Evolutionary conservation across 805 yeast genomes (phyloP).

Genomic region (Priceomyces melissophilus): DNA sequence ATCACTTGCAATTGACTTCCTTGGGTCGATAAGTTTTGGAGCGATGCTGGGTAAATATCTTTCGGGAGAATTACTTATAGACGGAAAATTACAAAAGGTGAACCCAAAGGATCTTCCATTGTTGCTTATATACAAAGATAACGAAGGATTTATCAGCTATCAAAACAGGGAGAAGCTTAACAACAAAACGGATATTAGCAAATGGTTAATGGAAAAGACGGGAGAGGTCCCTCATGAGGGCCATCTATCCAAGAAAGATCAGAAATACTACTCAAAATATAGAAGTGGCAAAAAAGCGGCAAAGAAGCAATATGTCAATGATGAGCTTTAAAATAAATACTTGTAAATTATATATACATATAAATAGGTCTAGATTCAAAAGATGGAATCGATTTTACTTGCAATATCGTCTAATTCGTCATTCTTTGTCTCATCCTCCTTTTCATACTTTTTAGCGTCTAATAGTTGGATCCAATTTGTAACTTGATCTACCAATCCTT

Average conservation of each 20-base stretch:
- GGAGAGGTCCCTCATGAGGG: slow-evolving; percentile 35
- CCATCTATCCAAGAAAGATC: slow-evolving; percentile 31
- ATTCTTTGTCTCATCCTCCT: slow-evolving; percentile 11
- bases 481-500: slow-evolving; percentile 40
- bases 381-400: slow-evolving; percentile 33
- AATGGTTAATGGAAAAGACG: slow-evolving; percentile 29
- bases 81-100: slow-evolving; percentile 18
- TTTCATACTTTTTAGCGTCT: slow-evolving; percentile 11
- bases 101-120: slow-evolving; percentile 24
- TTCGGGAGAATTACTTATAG: slow-evolving; percentile 10
- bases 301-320: slow-evolving; percentile 16
- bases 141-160: slow-evolving; percentile 18
- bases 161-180: slow-evolving; percentile 21
- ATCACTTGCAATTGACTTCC: slow-evolving; percentile 67
- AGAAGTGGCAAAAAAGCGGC: slow-evolving; percentile 15
- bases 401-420: slow-evolving; percentile 32
- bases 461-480: slow-evolving; percentile 34
- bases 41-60: slow-evolving; percentile 30
- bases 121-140: slow-evolving; percentile 18
- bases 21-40: slow-evolving; percentile 48
- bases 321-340: slow-evolving; percentile 23
- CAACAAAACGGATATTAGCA: slow-evolving; percentile 26
- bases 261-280: slow-evolving; percentile 23
- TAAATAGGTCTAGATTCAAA: not conserved
- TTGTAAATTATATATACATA: not conserved